A percentile compares a stretch with the other conserved stretches of the same genome.
These are phyloP conservation scores for Cucumis cinereus DNA, from an alignment of 306 rosid genomes.

Conservation along the genomic window DNA sequence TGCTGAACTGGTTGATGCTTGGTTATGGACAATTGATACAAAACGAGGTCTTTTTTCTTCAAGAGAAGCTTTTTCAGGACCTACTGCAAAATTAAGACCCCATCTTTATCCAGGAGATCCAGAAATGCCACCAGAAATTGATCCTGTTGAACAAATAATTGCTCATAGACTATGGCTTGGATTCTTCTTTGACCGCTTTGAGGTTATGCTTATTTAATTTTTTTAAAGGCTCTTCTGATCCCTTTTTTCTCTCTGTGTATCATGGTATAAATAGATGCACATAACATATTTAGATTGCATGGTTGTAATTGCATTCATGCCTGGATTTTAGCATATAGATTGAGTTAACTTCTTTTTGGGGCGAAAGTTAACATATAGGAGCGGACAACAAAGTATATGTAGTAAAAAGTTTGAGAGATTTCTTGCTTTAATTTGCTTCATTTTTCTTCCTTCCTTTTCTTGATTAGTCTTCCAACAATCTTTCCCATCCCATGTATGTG, in stretches of 20 bases:
- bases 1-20: slow-evolving; percentile 97
- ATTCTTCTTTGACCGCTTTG: slow-evolving; percentile 91
- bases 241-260: not conserved
- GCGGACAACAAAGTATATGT: not conserved
- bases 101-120: slow-evolving; percentile 92
- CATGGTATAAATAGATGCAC: not conserved
- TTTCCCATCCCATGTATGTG: not conserved
- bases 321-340: not conserved
- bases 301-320: not conserved
- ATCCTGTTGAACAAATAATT: slow-evolving; percentile 81
- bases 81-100: slow-evolving; percentile 85
- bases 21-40: slow-evolving; percentile 98
- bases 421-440: not conserved
- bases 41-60: slow-evolving; percentile 89
- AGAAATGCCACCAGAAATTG: slow-evolving; percentile 41
- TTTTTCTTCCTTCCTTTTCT: not conserved
- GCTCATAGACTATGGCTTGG: slow-evolving; percentile 98
- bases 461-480: not conserved
- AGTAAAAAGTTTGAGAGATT: not conserved
- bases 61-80: slow-evolving; percentile 59
- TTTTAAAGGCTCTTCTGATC: not conserved
- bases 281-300: not conserved
- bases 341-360: not conserved
- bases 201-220: slow-evolving; percentile 42
- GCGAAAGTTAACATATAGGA: not conserved